Conservation (phyloP, 192 early-diverging fungal species). For the Allomyces arbusculus region DNA sequence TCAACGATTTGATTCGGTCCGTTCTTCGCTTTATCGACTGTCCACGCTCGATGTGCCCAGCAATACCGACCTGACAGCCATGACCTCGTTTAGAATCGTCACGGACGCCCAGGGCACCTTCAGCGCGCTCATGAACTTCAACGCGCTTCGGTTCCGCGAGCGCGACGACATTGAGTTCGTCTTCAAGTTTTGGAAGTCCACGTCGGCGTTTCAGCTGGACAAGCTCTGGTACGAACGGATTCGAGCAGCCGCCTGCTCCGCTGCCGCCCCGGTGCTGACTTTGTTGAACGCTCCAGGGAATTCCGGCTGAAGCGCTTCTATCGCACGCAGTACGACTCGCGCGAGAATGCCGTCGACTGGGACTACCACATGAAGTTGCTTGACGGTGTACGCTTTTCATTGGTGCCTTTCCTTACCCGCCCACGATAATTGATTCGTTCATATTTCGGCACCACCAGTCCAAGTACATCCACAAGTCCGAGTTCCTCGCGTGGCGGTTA, state of each 20-base stretch:
- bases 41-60: no score
- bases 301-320: slow-evolving; percentile 14
- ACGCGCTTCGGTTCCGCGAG: slow-evolving; percentile 23
- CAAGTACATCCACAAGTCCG: slow-evolving; percentile 14
- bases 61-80: no score
- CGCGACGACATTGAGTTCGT: slow-evolving; percentile 31
- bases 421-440: slow-evolving; percentile 1
- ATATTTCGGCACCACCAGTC: slow-evolving; percentile 4
- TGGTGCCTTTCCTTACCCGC: background rate
- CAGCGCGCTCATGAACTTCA: slow-evolving; percentile 17
- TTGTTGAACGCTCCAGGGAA: slow-evolving; percentile 10
- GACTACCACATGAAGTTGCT: slow-evolving; percentile 38
- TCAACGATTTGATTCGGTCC: slow-evolving; percentile 16
- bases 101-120: slow-evolving; percentile 15
- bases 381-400: slow-evolving; percentile 6
- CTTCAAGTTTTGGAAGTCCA: slow-evolving; percentile 28
- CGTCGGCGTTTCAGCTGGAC: background rate
- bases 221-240: background rate
- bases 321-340: slow-evolving; percentile 20
- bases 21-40: no score
- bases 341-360: slow-evolving; percentile 33
- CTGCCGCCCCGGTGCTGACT: no score
- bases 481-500: slow-evolving; percentile 20
- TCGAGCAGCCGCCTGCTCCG: no score
- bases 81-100: slow-evolving; percentile 7